Evolutionary conservation across 2,329 filamentous ascomycete species (phyloP).

Genomic region (Trichothecium sympodiale): DNA sequence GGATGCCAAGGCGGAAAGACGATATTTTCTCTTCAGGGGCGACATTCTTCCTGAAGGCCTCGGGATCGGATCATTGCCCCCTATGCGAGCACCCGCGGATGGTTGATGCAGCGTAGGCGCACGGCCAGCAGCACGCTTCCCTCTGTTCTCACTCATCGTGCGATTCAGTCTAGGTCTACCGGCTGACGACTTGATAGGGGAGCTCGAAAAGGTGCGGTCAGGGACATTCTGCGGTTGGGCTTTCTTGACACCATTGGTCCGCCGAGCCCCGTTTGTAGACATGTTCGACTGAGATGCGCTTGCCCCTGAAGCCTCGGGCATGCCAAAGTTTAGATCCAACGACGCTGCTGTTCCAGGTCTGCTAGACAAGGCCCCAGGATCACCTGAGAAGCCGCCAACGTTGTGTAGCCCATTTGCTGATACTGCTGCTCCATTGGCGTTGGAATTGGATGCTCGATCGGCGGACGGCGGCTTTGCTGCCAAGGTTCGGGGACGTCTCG

Average conservation of each 20-base stretch:
- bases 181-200: slow-evolving; percentile 37
- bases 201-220: slow-evolving; percentile 31
- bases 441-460: slow-evolving; percentile 7
- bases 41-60: slow-evolving; percentile 37
- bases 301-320: slow-evolving; percentile 13
- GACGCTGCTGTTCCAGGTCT: slow-evolving; percentile 33
- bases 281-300: too few relatives aligned
- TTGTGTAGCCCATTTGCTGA: slow-evolving; percentile 30
- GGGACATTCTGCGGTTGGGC: slow-evolving; percentile 17
- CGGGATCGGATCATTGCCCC: slow-evolving; percentile 6
- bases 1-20: slow-evolving; percentile 40
- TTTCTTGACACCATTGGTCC: too few relatives aligned
- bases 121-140: slow-evolving; percentile 27
- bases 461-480: slow-evolving; percentile 38
- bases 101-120: slow-evolving; percentile 36
- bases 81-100: slow-evolving; percentile 24
- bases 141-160: slow-evolving; percentile 43
- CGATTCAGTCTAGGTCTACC: slow-evolving; percentile 38
- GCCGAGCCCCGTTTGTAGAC: too few relatives aligned
- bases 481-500: slow-evolving; percentile 23
- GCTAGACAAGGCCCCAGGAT: slow-evolving; percentile 49
- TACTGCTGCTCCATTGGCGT: slow-evolving; percentile 9
- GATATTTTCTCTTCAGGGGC: slow-evolving; percentile 39
- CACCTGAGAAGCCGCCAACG: slow-evolving; percentile 21
- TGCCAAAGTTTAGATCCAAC: slow-evolving; percentile 28